phyloP scores from a whole-genome alignment of 1,284 basidiomycete species.

The Fomitopsis schrenkii region DNA sequence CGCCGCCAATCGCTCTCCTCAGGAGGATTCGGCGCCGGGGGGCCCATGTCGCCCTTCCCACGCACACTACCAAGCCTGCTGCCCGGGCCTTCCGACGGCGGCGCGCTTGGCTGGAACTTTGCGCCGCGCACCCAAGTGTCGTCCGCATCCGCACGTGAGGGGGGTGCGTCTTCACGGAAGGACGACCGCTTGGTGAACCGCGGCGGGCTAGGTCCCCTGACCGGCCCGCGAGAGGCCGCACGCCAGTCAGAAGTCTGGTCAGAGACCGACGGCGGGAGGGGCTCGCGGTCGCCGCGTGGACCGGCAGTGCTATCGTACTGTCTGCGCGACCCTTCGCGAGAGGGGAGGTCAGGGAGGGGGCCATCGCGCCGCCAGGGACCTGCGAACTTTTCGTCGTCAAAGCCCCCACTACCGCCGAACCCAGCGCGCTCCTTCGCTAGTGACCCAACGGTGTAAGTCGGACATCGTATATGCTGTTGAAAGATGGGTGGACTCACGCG shows the following conservation, averaged over 20 bases:
- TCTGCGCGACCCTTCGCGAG: constrained; percentile 58
- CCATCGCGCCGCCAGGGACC: constrained; percentile 86
- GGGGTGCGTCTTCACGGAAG: constrained; percentile 40
- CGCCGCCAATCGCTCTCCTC: constrained; percentile 63
- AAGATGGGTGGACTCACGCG: constrained; percentile 58
- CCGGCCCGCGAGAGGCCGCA: constrained; percentile 43
- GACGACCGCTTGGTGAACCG: constrained; percentile 53
- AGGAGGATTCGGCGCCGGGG: constrained; percentile 29
- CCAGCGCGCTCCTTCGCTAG: constrained; percentile 71
- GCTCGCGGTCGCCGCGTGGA: constrained; percentile 27
- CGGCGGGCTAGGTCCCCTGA: constrained; percentile 35
- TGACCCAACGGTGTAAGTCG: background rate
- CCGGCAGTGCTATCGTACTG: constrained; percentile 51
- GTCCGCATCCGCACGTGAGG: constrained; percentile 68
- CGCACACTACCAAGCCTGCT: constrained; percentile 49
- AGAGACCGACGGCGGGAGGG: constrained; percentile 45
- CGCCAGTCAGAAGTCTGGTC: constrained; percentile 71
- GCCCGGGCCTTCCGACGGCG: constrained; percentile 31
- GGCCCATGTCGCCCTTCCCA: constrained; percentile 48
- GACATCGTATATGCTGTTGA: background rate
- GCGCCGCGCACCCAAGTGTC: constrained; percentile 70
- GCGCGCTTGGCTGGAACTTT: constrained; percentile 59
- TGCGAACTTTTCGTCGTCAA: constrained; percentile 72
- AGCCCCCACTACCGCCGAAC: constrained; percentile 38
- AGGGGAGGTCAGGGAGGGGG: constrained; percentile 67